Conservation (phyloP, 257 asterid genomes). For the Plantago major region DNA sequence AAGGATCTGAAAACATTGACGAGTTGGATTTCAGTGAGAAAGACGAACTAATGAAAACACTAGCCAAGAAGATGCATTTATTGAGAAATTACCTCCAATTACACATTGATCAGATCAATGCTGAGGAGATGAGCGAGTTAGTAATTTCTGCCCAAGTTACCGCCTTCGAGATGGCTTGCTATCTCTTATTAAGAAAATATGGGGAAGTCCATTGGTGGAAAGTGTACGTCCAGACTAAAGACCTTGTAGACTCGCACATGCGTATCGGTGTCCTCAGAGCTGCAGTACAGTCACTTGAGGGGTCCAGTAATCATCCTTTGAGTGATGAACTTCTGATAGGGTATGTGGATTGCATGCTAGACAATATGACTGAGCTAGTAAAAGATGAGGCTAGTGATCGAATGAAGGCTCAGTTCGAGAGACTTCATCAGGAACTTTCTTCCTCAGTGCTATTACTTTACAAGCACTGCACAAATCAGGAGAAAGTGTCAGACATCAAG, state of each 20-base stretch:
- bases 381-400: background rate
- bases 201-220: background rate
- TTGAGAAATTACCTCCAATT: background rate
- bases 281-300: too few relatives aligned
- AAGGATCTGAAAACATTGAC: background rate
- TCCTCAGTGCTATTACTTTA: background rate
- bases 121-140: background rate
- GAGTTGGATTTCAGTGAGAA: background rate
- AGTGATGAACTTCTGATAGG: too few relatives aligned
- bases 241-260: too few relatives aligned
- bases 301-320: too few relatives aligned
- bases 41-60: background rate
- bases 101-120: background rate
- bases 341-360: too few relatives aligned
- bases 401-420: background rate
- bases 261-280: too few relatives aligned
- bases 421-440: background rate
- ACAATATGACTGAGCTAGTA: too few relatives aligned
- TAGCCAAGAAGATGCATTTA: background rate
- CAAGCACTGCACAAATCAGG: background rate
- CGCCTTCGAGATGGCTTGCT: background rate
- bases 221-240: too few relatives aligned
- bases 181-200: background rate
- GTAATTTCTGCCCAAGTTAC: background rate
- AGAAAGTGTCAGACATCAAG: background rate